These are phyloP conservation scores for Malassezia japonica DNA, from an alignment of 1,284 basidiomycete species.

Conservation along the genomic window DNA sequence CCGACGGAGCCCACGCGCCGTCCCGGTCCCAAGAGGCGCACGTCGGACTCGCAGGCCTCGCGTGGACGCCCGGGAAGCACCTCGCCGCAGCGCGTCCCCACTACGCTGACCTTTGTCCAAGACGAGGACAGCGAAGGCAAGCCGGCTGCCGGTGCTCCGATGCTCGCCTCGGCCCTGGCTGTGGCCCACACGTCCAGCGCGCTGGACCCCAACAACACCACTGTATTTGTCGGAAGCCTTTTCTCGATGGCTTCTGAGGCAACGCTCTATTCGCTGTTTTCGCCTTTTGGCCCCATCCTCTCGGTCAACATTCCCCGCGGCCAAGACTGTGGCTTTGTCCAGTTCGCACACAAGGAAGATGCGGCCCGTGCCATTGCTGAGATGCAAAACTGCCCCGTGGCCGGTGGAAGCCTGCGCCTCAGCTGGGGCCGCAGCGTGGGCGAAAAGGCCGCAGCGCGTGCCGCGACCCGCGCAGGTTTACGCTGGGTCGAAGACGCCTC, in stretches of 20 bases:
- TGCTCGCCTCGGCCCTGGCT: conserved; percentile 6
- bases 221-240: conserved; percentile 46
- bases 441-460: conserved; percentile 45
- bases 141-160: neutral
- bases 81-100: conserved; percentile 8
- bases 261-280: conserved; percentile 41
- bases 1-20: neutral
- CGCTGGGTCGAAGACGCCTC: conserved; percentile 15
- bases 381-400: conserved; percentile 90
- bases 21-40: conserved; percentile 3
- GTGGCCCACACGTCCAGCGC: conserved; percentile 20
- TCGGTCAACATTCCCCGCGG: conserved; percentile 82
- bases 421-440: conserved; percentile 67
- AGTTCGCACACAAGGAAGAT: conserved; percentile 80
- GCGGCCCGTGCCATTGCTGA: conserved; percentile 85
- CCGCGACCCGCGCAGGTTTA: conserved; percentile 21
- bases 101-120: conserved; percentile 20
- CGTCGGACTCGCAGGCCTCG: neutral
- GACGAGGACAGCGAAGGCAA: neutral
- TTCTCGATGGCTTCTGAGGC: conserved; percentile 42
- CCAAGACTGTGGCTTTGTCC: conserved; percentile 90
- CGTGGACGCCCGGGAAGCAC: neutral
- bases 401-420: conserved; percentile 68
- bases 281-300: conserved; percentile 42
- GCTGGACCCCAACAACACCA: conserved; percentile 44